Evolutionary conservation across 2,329 filamentous ascomycete genomes (phyloP).

Genomic region (Ascochyta lentis): DNA sequence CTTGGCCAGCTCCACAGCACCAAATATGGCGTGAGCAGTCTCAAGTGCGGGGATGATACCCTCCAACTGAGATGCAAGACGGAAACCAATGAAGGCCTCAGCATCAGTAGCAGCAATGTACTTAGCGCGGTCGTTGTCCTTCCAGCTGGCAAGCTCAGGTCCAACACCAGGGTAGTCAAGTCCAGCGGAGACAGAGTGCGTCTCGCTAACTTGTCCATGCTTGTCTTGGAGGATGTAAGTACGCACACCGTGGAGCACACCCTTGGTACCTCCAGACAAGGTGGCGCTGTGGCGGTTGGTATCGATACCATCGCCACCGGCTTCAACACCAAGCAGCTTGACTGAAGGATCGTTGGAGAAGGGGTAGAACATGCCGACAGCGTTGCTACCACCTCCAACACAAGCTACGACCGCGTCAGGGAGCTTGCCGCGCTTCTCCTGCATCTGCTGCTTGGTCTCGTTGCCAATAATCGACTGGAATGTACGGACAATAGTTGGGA

Average conservation of each 20-base stretch:
- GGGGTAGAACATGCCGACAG: constrained; percentile 97
- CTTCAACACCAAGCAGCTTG: constrained; percentile 91
- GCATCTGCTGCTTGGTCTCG: constrained; percentile 93
- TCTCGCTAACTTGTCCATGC: constrained; percentile 92
- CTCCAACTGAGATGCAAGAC: constrained; percentile 82
- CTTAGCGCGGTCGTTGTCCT: constrained; percentile 83
- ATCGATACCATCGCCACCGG: constrained; percentile 89
- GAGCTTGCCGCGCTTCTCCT: constrained; percentile 81
- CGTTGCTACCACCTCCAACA: constrained; percentile 94
- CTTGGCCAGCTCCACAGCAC: constrained; percentile 89
- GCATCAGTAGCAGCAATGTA: constrained; percentile 93
- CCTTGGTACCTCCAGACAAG: constrained; percentile 82
- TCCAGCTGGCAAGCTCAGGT: constrained; percentile 90
- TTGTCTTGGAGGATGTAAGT: constrained; percentile 95
- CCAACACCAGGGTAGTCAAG: constrained; percentile 98
- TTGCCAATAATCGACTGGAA: constrained; percentile 97
- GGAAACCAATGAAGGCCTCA: constrained; percentile 87
- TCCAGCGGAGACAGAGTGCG: constrained; percentile 94
- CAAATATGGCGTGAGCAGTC: constrained; percentile 89
- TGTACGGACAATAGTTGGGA: constrained; percentile 95
- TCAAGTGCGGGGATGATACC: constrained; percentile 97
- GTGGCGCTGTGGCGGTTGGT: constrained; percentile 88
- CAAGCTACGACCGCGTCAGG: constrained; percentile 97
- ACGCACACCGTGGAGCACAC: constrained; percentile 92
- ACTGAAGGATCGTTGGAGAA: constrained; percentile 86